phyloP scores from a whole-genome alignment of 2,329 filamentous ascomycete genomes.

The Cladosporium oxysporum region DNA sequence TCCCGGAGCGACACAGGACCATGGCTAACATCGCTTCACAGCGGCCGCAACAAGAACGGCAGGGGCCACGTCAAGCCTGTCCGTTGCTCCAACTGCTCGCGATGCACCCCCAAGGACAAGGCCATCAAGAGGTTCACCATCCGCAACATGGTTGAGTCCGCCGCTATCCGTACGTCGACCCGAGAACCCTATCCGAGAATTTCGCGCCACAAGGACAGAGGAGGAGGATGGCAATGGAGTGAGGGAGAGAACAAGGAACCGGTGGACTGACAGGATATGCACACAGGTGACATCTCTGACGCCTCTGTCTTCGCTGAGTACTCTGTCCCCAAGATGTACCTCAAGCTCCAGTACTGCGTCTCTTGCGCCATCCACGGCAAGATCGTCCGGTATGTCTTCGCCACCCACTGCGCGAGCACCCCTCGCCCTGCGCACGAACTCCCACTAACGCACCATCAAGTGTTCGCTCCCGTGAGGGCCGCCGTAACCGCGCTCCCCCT shows the following conservation, averaged over 20 bases:
- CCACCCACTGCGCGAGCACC: conserved; percentile 19
- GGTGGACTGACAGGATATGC: conserved; percentile 22
- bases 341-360: conserved; percentile 99
- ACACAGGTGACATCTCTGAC: conserved; percentile 97
- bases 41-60: conserved; percentile 99
- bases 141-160: conserved; percentile 99
- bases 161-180: conserved; percentile 88
- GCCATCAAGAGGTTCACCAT: conserved; percentile 99
- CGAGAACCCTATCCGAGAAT: conserved; percentile 10
- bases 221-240: not conserved
- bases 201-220: conserved; percentile 10
- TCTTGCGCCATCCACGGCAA: conserved; percentile 99
- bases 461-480: conserved; percentile 94
- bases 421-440: not conserved
- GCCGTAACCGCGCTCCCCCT: conserved; percentile 97
- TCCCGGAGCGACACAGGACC: conserved; percentile 17
- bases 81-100: conserved; percentile 83
- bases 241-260: conserved; percentile 5
- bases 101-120: conserved; percentile 96
- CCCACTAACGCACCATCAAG: conserved; percentile 51
- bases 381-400: conserved; percentile 93
- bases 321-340: conserved; percentile 99
- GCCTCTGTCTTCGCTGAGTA: conserved; percentile 99
- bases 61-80: conserved; percentile 99
- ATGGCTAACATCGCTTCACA: conserved; percentile 50